Conservation (phyloP, 805 yeast species). For the Starmera dryadoides region DNA sequence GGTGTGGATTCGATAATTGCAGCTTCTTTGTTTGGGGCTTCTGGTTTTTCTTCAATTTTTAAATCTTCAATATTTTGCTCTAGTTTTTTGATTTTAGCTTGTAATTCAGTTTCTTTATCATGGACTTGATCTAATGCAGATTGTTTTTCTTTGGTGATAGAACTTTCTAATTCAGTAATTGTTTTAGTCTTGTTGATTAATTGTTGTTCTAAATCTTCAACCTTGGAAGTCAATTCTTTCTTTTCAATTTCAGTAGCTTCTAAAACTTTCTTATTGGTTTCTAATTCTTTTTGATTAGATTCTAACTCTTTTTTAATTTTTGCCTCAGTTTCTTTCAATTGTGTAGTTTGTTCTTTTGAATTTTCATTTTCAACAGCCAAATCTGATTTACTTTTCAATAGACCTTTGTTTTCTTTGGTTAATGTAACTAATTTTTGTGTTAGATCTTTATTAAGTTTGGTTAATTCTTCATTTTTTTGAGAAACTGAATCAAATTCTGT, state of each 20-base stretch:
- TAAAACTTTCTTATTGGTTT: not conserved
- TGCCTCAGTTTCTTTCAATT: slow-evolving; percentile 2
- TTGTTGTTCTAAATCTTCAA: slow-evolving; percentile 4
- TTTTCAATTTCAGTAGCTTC: not conserved
- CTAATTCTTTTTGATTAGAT: not conserved
- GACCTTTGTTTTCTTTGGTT: not conserved
- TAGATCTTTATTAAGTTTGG: not conserved
- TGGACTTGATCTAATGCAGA: slow-evolving; percentile 1
- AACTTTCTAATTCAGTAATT: not conserved
- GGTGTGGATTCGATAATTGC: not conserved
- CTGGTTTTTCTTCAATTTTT: slow-evolving; percentile 1
- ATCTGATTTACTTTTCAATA: not conserved
- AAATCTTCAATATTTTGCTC: slow-evolving; percentile 8
- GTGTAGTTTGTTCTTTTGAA: slow-evolving; percentile 5
- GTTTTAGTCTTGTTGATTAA: no score
- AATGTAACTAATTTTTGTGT: slow-evolving; percentile 7
- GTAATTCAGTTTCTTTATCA: slow-evolving; percentile 5
- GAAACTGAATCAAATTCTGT: not conserved
- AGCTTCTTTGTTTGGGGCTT: not conserved
- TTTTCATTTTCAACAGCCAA: slow-evolving; percentile 4
- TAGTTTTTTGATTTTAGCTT: slow-evolving; percentile 10
- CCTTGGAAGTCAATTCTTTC: not conserved
- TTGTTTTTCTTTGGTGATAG: slow-evolving; percentile 3
- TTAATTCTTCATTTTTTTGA: not conserved
- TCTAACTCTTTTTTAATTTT: slow-evolving; percentile 2